A percentile compares a stretch with the other conserved stretches of the same genome.
phyloP scores from a whole-genome alignment of 2,329 filamentous ascomycete species.

The Bipolaris cookei region DNA sequence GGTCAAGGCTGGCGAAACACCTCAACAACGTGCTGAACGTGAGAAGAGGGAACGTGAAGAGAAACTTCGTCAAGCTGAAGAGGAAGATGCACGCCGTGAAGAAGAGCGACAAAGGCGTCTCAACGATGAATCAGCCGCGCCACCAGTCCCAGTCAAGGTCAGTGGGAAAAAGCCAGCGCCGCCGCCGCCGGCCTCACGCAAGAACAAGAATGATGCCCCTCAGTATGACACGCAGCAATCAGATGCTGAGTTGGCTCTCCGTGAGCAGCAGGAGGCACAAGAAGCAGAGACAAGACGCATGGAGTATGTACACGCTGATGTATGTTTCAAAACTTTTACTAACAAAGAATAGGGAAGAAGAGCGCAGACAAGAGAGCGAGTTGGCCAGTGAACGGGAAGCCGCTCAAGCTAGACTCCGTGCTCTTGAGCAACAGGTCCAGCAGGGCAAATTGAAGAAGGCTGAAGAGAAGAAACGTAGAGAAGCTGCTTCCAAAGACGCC shows the following conservation, averaged over 20 bases:
- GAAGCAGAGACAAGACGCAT: constrained; percentile 74
- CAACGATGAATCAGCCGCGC: constrained; percentile 73
- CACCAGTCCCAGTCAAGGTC: constrained; percentile 59
- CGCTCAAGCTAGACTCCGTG: constrained; percentile 80
- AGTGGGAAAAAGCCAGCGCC: constrained; percentile 64
- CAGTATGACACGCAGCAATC: constrained; percentile 63
- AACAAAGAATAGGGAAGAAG: constrained; percentile 67
- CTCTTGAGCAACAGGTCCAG: constrained; percentile 90
- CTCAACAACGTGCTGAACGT: constrained; percentile 84
- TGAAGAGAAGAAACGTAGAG: constrained; percentile 91
- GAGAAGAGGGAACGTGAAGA: constrained; percentile 88
- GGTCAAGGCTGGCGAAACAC: constrained; percentile 76
- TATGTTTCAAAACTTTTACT: constrained; percentile 8
- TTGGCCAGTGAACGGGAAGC: constrained; percentile 80
- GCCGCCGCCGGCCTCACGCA: constrained; percentile 74
- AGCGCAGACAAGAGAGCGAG: constrained; percentile 77
- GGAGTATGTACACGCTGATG: constrained; percentile 70
- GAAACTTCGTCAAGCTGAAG: constrained; percentile 86
- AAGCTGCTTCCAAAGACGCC: constrained; percentile 83
- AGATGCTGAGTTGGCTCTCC: constrained; percentile 60
- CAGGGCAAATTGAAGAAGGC: constrained; percentile 95
- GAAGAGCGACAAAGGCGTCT: constrained; percentile 83
- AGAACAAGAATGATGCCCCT: constrained; percentile 64
- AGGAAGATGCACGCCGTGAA: constrained; percentile 89
- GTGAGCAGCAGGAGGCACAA: constrained; percentile 77